Evolutionary conservation across 768 basidiomycete species (phyloP).

Genomic region (Mycena haematopus): DNA sequence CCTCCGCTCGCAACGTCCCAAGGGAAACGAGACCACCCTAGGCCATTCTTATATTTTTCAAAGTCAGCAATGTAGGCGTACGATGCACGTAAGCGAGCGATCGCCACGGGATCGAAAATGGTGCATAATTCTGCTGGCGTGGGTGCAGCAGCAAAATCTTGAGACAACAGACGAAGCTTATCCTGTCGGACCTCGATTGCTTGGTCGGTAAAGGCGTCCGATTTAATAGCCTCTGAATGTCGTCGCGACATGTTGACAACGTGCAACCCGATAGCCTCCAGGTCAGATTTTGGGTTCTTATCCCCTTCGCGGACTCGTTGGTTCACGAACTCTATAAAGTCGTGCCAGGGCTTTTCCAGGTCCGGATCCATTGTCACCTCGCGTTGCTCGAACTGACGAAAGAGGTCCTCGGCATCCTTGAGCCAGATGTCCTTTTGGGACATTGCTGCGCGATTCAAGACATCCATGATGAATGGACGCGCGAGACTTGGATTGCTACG

Average conservation of each 20-base stretch:
- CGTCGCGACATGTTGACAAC: conserved; percentile 41
- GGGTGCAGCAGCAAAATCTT: conserved; percentile 45
- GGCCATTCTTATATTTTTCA: conserved; percentile 4
- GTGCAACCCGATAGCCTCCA: conserved; percentile 46
- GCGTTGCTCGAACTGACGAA: conserved; percentile 20
- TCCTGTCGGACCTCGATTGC: conserved; percentile 58
- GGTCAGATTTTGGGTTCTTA: conserved; percentile 38
- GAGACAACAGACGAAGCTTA: conserved; percentile 49
- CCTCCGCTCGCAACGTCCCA: conserved; percentile 56
- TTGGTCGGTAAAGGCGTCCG: conserved; percentile 41
- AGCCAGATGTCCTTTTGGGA: conserved; percentile 29
- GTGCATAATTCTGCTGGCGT: conserved; percentile 32
- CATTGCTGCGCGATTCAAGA: conserved; percentile 26
- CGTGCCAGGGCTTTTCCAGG: conserved; percentile 45
- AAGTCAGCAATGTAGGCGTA: conserved; percentile 53
- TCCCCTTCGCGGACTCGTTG: conserved; percentile 27
- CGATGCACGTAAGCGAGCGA: conserved; percentile 52
- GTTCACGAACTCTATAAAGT: conserved; percentile 36
- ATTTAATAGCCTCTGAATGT: conserved; percentile 29
- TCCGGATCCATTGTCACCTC: conserved; percentile 30
- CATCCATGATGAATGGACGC: conserved; percentile 40
- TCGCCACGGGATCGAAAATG: conserved; percentile 38
- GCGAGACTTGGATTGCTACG: conserved; percentile 20
- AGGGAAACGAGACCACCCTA: conserved; percentile 50
- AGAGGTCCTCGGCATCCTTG: conserved; percentile 30